A percentile compares a stretch with the other conserved stretches of the same genome.
phyloP scores from a whole-genome alignment of 78 protist species.

The Paulinella micropora region DNA sequence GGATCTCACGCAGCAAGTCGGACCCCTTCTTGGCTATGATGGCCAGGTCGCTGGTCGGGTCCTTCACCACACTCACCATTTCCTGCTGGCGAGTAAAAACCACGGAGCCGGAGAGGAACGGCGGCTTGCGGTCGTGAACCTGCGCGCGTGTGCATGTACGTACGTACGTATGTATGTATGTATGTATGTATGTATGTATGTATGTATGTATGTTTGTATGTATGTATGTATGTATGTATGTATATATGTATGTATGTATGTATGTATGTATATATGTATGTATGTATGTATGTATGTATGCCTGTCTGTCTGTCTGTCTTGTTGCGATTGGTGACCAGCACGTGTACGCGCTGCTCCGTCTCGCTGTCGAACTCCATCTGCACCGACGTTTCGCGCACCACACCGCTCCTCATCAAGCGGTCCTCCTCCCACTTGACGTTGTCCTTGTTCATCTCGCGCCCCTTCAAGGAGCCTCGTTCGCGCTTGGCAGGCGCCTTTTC shows the following conservation, averaged over 20 bases:
- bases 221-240: not conserved
- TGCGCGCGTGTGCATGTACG: not conserved
- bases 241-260: not conserved
- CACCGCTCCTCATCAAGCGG: too few species aligned
- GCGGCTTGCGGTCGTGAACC: conserved; percentile 6
- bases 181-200: not conserved
- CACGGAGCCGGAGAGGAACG: not conserved
- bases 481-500: too few species aligned
- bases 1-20: not conserved
- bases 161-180: not conserved
- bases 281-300: not conserved
- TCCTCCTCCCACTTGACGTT: too few species aligned
- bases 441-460: too few species aligned
- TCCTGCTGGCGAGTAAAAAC: not conserved
- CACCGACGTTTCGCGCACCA: too few species aligned
- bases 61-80: conserved; percentile 8
- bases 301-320: not conserved
- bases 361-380: too few species aligned
- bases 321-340: too few species aligned
- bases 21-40: not conserved
- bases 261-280: not conserved
- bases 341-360: too few species aligned
- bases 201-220: not conserved
- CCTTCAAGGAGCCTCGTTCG: too few species aligned
- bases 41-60: conserved; percentile 4